Base-by-base conservation (phyloP, 179 eudicot species). In the Silene vulgaris region DNA sequence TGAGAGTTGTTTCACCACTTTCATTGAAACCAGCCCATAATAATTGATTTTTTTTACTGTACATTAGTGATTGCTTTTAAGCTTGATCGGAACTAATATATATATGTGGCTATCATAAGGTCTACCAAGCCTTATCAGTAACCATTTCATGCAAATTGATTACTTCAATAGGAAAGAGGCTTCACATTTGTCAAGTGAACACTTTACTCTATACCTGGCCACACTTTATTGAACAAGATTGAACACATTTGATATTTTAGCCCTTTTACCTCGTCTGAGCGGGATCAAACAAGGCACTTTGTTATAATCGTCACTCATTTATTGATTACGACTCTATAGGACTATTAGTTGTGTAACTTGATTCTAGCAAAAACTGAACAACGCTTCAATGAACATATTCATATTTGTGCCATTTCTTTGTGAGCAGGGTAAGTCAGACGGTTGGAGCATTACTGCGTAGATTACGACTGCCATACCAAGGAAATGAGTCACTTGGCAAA, bases 381-480 rank as follows among this genome's bases (percentile, higher is more conserved):
- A 52, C n/a, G 60, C 60, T 56, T 16, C 60, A 56, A 3, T 32
- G 29, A 45, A 11, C 30, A 12, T 59, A 48, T 40, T 71, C 30
- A 11, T 40, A 11, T 40, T 40, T 40, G 65, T 78, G 77, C 57
- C 54, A 48, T 69, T 72, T 75, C 69, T 79, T 76, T 50, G 73
- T 79, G 67, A 64, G 76, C 90, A 95, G 99, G 87, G 77, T 88
- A 67, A 90, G 89, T 81, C 97, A 89, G 81, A 88, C 87, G 74
- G 82, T 92, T 73, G 90, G 97, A 79, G 91, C 97, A 56, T 80
- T 90, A 76, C 82, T 95, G 78, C 87, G 99, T 77, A 88, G 99
- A 75, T 79, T 92, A 78, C 84, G 88, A 30, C 87, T 95, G 20
- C 68, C 87, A 71, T 95, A 92, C 81, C 87, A 79, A 75, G 99